Evolutionary conservation across 2,329 filamentous ascomycete genomes (phyloP).

Genomic region (Ophiostoma montium): DNA sequence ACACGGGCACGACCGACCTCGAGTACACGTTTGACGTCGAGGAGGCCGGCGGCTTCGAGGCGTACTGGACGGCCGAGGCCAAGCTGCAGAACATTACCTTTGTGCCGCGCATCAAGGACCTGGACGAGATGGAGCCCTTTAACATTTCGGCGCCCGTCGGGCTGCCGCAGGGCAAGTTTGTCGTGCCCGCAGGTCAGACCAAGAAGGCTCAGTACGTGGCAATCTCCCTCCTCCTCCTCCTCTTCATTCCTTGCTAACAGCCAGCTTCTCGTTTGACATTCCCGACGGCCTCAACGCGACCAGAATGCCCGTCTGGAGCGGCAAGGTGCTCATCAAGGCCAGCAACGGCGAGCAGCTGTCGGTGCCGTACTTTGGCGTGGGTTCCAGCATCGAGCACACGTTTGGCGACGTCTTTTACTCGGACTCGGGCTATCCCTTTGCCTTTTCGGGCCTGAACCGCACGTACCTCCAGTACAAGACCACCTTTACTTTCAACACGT

Average conservation of each 20-base stretch:
- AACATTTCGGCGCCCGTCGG: too few relatives aligned
- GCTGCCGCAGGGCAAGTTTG: too few relatives aligned
- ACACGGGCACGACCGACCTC: background rate
- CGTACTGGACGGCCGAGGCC: background rate
- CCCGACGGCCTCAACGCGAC: constrained; percentile 11
- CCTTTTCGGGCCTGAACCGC: too few relatives aligned
- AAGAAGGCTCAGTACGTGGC: too few relatives aligned
- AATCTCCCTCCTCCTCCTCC: too few relatives aligned
- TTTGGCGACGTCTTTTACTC: background rate
- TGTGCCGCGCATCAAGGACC: too few relatives aligned
- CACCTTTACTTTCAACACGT: background rate
- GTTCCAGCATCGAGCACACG: constrained; percentile 12
- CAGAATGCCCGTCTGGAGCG: constrained; percentile 21
- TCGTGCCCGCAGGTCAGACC: too few relatives aligned
- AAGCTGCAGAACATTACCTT: too few relatives aligned
- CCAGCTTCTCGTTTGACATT: constrained; percentile 2
- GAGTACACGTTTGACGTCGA: constrained; percentile 7
- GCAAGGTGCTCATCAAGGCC: constrained; percentile 20
- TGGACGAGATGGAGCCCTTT: too few relatives aligned
- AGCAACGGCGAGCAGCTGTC: constrained; percentile 21
- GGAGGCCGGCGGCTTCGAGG: constrained; percentile 3
- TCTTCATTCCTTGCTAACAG: too few relatives aligned
- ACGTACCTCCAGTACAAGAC: too few relatives aligned
- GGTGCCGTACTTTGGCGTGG: constrained; percentile 20
- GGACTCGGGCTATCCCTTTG: too few relatives aligned